Conservation (phyloP, 1,284 basidiomycete genomes). For the Tilletia horrida region DNA sequence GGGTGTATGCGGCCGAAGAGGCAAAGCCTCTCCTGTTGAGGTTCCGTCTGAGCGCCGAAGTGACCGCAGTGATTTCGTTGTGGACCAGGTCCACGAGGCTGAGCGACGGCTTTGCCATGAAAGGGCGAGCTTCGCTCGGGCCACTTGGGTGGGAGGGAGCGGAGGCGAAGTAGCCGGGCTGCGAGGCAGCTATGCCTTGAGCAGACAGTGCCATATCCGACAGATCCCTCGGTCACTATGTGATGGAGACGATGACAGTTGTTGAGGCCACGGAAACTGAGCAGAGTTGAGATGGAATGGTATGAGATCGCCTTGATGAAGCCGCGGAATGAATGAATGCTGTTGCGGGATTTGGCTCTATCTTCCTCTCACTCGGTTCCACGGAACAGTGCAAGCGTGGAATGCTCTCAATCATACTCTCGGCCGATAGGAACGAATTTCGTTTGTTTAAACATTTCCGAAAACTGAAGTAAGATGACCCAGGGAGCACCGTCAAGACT, state of each 20-base stretch:
- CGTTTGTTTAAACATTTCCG: too few relatives aligned
- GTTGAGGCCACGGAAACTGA: not conserved
- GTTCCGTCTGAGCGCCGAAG: conserved; percentile 62
- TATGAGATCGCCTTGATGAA: too few relatives aligned
- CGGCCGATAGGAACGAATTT: too few relatives aligned
- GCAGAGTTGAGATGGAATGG: too few relatives aligned
- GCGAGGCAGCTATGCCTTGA: not conserved
- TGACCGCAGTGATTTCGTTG: conserved; percentile 85
- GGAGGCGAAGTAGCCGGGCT: not conserved
- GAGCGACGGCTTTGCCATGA: not conserved
- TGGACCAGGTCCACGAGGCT: conserved; percentile 64
- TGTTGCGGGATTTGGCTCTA: too few relatives aligned
- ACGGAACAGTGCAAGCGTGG: too few relatives aligned
- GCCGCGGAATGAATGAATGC: too few relatives aligned
- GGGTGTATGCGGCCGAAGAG: conserved; percentile 11
- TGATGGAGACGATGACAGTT: not conserved
- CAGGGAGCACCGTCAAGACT: too few relatives aligned
- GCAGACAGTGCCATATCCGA: not conserved
- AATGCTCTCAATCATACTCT: too few relatives aligned
- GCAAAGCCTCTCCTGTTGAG: conserved; percentile 14
- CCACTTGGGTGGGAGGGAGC: not conserved
- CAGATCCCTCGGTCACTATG: not conserved
- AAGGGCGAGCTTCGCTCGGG: not conserved
- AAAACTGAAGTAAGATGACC: too few relatives aligned
- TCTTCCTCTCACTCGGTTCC: too few relatives aligned